Conservation (phyloP, 306 rosid genomes). For the Sechiopsis laciniata region DNA sequence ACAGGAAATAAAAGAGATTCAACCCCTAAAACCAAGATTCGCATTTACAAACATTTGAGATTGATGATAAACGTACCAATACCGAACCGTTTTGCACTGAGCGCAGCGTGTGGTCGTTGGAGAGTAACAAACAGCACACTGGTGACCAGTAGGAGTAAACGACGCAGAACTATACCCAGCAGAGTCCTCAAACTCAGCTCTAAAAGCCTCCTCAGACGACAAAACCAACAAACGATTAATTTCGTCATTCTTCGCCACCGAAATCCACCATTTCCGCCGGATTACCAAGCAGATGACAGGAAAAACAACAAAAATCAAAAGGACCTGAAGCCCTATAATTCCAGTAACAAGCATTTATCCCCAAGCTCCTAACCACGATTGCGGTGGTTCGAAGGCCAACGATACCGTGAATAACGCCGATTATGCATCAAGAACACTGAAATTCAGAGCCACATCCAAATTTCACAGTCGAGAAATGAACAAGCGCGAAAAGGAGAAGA, state of each 20-base stretch:
- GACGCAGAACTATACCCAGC: slow-evolving; percentile 27
- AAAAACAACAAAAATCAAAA: slow-evolving; percentile 39
- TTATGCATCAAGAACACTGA: slow-evolving; percentile 14
- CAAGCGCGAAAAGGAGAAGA: neutral
- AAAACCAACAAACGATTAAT: slow-evolving; percentile 65
- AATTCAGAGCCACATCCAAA: slow-evolving; percentile 20
- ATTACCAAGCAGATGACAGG: slow-evolving; percentile 47
- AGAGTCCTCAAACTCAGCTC: slow-evolving; percentile 69
- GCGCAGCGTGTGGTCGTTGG: slow-evolving; percentile 77
- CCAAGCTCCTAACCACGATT: slow-evolving; percentile 33
- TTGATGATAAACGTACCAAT: slow-evolving; percentile 50
- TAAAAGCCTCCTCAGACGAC: slow-evolving; percentile 66
- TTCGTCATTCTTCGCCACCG: slow-evolving; percentile 64
- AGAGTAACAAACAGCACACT: slow-evolving; percentile 64
- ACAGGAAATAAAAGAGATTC: slow-evolving; percentile 15
- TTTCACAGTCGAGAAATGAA: neutral
- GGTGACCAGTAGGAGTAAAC: slow-evolving; percentile 23
- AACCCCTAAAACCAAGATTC: neutral
- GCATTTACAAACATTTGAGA: neutral
- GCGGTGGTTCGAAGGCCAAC: slow-evolving; percentile 6
- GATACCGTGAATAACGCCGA: slow-evolving; percentile 20
- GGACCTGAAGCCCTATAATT: slow-evolving; percentile 79
- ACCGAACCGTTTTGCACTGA: slow-evolving; percentile 74
- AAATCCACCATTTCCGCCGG: slow-evolving; percentile 55
- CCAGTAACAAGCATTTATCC: slow-evolving; percentile 71